Conservation (phyloP, 225 moss, liverwort and hornwort genomes). For the Sphagnum tenellum region DNA sequence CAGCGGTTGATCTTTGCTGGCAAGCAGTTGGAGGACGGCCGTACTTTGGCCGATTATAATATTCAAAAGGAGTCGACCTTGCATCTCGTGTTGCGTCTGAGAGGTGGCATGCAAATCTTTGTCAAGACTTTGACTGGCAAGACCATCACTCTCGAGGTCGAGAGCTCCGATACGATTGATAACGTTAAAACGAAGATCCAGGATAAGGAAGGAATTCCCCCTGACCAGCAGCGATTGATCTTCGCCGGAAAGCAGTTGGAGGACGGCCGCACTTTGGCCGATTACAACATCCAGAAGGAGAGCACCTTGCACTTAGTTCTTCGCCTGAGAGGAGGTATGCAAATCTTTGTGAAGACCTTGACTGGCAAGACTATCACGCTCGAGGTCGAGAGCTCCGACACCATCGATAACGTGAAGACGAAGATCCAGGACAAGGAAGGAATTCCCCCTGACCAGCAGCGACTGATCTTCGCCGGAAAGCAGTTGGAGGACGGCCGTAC, state of each 20-base stretch:
- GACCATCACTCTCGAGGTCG: conserved; percentile 8
- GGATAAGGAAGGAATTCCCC: conserved; percentile 11
- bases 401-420: conserved; percentile 8
- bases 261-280: conserved; percentile 6
- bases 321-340: conserved; percentile 9
- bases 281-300: conserved; percentile 13
- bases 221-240: conserved; percentile 7
- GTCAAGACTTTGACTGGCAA: conserved; percentile 9
- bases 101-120: conserved; percentile 2
- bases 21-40: conserved; percentile 11
- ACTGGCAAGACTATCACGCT: conserved; percentile 11
- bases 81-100: conserved; percentile 14
- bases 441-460: conserved; percentile 9
- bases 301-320: conserved; percentile 5
- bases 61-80: conserved; percentile 10
- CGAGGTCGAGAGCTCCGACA: conserved; percentile 8
- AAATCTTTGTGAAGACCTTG: conserved; percentile 11
- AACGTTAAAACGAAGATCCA: conserved; percentile 7
- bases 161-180: conserved; percentile 8
- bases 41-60: conserved; percentile 8
- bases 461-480: conserved; percentile 8
- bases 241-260: conserved; percentile 9
- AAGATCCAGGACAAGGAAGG: conserved; percentile 13
- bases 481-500: conserved; percentile 8
- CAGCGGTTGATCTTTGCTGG: not conserved